These are phyloP conservation scores for Neoascochyta sp. DNA, from an alignment of 2,329 filamentous ascomycete genomes.

Conservation along the genomic window DNA sequence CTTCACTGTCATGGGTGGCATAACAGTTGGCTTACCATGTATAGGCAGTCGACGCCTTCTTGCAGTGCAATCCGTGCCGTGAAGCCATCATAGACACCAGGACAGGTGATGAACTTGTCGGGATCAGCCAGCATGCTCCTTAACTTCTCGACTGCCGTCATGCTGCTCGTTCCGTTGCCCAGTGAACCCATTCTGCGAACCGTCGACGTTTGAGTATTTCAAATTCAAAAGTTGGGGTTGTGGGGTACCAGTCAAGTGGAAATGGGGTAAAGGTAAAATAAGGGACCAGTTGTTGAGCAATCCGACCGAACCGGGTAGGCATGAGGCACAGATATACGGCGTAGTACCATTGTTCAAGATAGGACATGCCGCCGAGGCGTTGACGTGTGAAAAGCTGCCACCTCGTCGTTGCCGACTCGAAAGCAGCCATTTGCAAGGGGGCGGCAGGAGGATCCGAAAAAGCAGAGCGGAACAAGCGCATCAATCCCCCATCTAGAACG, in stretches of 20 bases:
- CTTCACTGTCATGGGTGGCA: neutral
- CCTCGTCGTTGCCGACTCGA: neutral
- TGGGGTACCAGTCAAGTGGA: too few relatives aligned
- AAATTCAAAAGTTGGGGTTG: constrained; percentile 1
- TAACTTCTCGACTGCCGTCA: constrained; percentile 30
- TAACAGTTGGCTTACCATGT: constrained; percentile 54
- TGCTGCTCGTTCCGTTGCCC: constrained; percentile 7
- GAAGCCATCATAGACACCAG: constrained; percentile 66
- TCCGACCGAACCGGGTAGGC: too few relatives aligned
- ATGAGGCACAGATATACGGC: too few relatives aligned
- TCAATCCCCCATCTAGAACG: constrained; percentile 4
- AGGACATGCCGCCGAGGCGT: neutral
- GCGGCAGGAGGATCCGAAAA: too few relatives aligned
- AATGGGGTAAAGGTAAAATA: too few relatives aligned
- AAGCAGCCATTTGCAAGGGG: too few relatives aligned
- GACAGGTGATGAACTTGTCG: constrained; percentile 51
- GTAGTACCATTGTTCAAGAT: too few relatives aligned
- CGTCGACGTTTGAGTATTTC: neutral
- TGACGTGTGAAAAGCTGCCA: constrained; percentile 1
- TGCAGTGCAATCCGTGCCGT: constrained; percentile 60
- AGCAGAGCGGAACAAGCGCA: constrained; percentile 2
- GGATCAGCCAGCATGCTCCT: constrained; percentile 30
- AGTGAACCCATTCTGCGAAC: constrained; percentile 9
- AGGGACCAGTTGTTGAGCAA: too few relatives aligned
- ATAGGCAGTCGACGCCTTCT: constrained; percentile 61